Conservation (phyloP, 2,329 filamentous ascomycete genomes). For the Colletotrichum liriopes region DNA sequence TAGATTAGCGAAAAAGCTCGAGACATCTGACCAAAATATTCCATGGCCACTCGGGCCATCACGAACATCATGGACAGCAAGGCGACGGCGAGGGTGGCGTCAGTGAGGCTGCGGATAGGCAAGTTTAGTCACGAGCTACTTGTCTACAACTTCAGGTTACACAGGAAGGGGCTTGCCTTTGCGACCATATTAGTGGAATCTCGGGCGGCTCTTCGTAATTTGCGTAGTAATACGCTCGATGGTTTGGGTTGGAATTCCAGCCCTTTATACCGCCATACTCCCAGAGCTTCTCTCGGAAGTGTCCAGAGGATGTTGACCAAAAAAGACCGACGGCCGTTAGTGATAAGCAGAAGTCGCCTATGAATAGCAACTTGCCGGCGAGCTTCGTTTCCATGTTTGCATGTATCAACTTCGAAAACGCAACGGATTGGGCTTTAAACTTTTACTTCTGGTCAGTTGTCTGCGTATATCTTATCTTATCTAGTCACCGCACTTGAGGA, state of each 20-base stretch:
- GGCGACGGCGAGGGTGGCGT: constrained; percentile 50
- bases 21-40: constrained; percentile 43
- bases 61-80: constrained; percentile 49
- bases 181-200: constrained; percentile 49
- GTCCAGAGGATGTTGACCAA: constrained; percentile 44
- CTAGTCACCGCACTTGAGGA: background rate
- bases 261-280: constrained; percentile 48
- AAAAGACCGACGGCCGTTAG: constrained; percentile 42
- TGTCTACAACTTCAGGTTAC: background rate
- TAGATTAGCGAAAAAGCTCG: constrained; percentile 47
- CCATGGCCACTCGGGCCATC: constrained; percentile 46
- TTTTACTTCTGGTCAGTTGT: too few relatives aligned
- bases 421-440: too few relatives aligned
- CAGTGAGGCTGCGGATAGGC: constrained; percentile 44
- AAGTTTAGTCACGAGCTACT: background rate
- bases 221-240: constrained; percentile 49
- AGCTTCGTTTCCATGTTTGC: too few relatives aligned
- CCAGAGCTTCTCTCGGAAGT: constrained; percentile 47
- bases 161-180: constrained; percentile 42
- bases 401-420: too few relatives aligned
- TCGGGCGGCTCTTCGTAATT: constrained; percentile 49
- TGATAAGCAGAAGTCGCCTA: constrained; percentile 43
- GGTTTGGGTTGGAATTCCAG: constrained; percentile 51
- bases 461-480: background rate
- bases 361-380: constrained; percentile 28